A percentile compares a stretch with the other conserved stretches of the same genome.
Evolutionary conservation across 306 rosid genomes (phyloP).

Genomic region (Echinosophora koreensis): DNA sequence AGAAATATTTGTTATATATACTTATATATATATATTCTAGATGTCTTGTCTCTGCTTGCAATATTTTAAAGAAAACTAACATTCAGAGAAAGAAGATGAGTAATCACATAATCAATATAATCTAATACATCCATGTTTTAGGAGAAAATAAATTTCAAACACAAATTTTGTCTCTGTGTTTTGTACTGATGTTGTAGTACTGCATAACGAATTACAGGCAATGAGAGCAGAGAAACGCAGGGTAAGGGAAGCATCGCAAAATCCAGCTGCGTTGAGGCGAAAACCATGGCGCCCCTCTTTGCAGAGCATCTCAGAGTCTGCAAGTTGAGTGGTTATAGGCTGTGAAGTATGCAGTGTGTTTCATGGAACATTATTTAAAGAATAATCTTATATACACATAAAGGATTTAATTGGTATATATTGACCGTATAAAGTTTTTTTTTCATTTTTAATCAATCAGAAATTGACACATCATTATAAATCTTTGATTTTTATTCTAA

Average conservation of each 20-base stretch:
- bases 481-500: too few relatives aligned
- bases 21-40: too few relatives aligned
- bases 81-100: background rate
- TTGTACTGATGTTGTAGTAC: slow-evolving; percentile 33
- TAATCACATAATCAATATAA: background rate
- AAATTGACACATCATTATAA: too few relatives aligned
- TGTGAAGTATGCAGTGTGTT: slow-evolving; percentile 13
- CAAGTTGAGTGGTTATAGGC: slow-evolving; percentile 46
- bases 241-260: slow-evolving; percentile 51
- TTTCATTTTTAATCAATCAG: too few relatives aligned
- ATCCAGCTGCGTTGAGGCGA: slow-evolving; percentile 53
- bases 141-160: slow-evolving; percentile 9
- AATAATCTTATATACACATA: too few relatives aligned
- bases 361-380: slow-evolving; percentile 31
- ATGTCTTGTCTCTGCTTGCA: background rate
- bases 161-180: slow-evolving; percentile 5
- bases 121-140: background rate
- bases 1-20: too few relatives aligned
- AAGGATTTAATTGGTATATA: too few relatives aligned
- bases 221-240: slow-evolving; percentile 65
- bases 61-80: background rate
- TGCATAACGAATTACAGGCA: slow-evolving; percentile 58
- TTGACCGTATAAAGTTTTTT: too few relatives aligned
- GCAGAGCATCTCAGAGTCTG: slow-evolving; percentile 86
- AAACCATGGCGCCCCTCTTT: slow-evolving; percentile 91